Evolutionary conservation across 2,329 filamentous ascomycete species (phyloP), one percentile per base, ranked within the genome.

Genomic region (Lecanicillium sp.): DNA sequence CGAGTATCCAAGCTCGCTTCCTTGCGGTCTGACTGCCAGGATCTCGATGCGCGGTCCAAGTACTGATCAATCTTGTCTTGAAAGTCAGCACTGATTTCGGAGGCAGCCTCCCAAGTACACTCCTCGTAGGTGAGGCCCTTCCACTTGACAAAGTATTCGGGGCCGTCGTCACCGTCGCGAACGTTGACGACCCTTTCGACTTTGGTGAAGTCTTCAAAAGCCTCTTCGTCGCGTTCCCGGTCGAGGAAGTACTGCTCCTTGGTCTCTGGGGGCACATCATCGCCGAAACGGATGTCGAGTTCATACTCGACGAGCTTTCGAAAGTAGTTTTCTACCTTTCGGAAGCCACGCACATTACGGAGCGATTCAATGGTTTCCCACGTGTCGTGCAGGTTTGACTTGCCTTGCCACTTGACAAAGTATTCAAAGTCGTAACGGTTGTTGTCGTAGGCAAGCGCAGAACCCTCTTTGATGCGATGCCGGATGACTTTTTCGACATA

Each of bases 91-190:
- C 83, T 87, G 57, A 97, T 80, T 27, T 91, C 75, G 5, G 80
- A 75, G 32, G 83, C 87, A 33, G 74, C 69, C 64, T 98, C 93
- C 94, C 94, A 98, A 2, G 94, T 98, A 67, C 87, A 95, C 53
- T 84, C 84, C 58, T 97, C 90, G 62, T 98, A 98, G 44, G 85
- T 87, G 44, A 97, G 78, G 10, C 88, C 87, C 67, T 93, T 95
- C 90, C 93, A 98, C 70, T 98, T 98, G 67, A 97, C 86, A 55
- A 84, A 88, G 65, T 98, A 98, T 63, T 97, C 89, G 1, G 80
- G 80, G 41, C 83, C 88, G 8, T 87, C 84, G 12, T 93, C 89
- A 20, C 84, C 86, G 50, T 89, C 81, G 53, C 87, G 83, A 50
- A 84, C 79, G 46, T 87, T 87, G 58, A 98, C 95, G 50, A 98